Evolutionary conservation across 176 grass and related monocot genomes (phyloP).

Genomic region (Aegilops longissima): DNA sequence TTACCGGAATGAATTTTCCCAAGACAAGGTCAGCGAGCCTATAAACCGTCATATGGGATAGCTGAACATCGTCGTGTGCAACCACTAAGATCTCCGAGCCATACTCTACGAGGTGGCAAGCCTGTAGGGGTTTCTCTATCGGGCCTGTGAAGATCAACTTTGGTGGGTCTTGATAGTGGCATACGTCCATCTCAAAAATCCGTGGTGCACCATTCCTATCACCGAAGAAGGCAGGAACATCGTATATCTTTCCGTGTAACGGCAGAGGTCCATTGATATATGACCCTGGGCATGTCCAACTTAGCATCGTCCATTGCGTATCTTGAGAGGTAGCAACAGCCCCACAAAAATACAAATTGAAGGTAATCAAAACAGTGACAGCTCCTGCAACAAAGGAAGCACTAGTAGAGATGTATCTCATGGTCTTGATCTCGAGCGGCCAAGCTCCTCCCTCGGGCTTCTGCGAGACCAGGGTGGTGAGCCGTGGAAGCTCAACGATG

Average conservation of each 20-base stretch:
- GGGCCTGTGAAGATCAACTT: not conserved
- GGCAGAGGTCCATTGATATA: not conserved
- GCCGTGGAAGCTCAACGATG: not conserved
- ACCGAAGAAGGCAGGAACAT: not conserved
- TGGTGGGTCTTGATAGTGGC: not conserved
- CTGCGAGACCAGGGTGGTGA: not conserved
- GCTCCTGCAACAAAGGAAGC: not conserved
- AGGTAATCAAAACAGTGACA: not conserved
- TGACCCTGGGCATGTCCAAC: not conserved
- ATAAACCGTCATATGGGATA: not conserved
- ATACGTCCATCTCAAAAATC: not conserved
- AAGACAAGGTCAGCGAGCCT: constrained; percentile 2
- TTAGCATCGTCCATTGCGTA: not conserved
- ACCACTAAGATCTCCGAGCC: constrained; percentile 7
- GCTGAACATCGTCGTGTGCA: not conserved
- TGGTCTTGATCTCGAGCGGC: not conserved
- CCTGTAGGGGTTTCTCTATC: not conserved
- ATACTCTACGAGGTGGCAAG: not conserved
- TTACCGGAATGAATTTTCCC: not conserved
- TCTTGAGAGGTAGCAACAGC: not conserved
- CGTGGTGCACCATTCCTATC: not conserved
- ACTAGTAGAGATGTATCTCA: not conserved
- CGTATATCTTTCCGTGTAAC: not conserved
- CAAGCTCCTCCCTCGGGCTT: not conserved
- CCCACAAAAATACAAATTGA: not conserved